Evolutionary conservation across 495 filamentous ascomycete genomes (phyloP).

Genomic region (Annulohypoxylon stygium): DNA sequence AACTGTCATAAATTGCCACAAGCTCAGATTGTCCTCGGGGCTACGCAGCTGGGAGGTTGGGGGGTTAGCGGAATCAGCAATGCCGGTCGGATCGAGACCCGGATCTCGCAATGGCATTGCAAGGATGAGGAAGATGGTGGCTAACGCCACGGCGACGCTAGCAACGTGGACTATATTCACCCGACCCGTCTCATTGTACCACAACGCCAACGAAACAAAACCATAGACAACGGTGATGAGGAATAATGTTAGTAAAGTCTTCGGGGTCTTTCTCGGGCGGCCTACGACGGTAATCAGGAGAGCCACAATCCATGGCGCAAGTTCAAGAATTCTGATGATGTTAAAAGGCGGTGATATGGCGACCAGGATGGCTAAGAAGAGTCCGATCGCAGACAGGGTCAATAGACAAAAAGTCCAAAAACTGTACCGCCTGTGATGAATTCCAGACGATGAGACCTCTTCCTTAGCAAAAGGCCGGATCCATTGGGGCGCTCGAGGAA

Average conservation of each 20-base stretch:
- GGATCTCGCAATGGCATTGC: slow-evolving; percentile 80
- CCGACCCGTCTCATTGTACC: slow-evolving; percentile 39
- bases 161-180: slow-evolving; percentile 58
- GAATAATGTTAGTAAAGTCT: slow-evolving; percentile 58
- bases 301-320: slow-evolving; percentile 58
- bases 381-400: slow-evolving; percentile 38
- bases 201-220: slow-evolving; percentile 55
- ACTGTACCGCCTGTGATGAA: slow-evolving; percentile 39
- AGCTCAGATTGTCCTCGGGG: slow-evolving; percentile 82
- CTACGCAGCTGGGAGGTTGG: slow-evolving; percentile 74
- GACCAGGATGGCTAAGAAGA: slow-evolving; percentile 43
- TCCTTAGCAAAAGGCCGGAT: slow-evolving; percentile 51
- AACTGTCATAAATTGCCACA: slow-evolving; percentile 86
- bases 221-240: slow-evolving; percentile 51
- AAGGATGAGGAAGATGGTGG: slow-evolving; percentile 66
- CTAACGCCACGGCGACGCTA: slow-evolving; percentile 58
- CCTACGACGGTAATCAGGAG: slow-evolving; percentile 61
- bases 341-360: slow-evolving; percentile 39
- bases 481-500: slow-evolving; percentile 51
- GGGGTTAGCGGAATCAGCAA: slow-evolving; percentile 68
- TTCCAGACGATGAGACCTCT: slow-evolving; percentile 22
- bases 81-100: slow-evolving; percentile 67
- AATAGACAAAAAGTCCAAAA: slow-evolving; percentile 46
- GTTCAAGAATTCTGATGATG: slow-evolving; percentile 36
- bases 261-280: slow-evolving; percentile 63